Conservation (phyloP, 345 rosid species). For the Crucihimalaya himalaica region DNA sequence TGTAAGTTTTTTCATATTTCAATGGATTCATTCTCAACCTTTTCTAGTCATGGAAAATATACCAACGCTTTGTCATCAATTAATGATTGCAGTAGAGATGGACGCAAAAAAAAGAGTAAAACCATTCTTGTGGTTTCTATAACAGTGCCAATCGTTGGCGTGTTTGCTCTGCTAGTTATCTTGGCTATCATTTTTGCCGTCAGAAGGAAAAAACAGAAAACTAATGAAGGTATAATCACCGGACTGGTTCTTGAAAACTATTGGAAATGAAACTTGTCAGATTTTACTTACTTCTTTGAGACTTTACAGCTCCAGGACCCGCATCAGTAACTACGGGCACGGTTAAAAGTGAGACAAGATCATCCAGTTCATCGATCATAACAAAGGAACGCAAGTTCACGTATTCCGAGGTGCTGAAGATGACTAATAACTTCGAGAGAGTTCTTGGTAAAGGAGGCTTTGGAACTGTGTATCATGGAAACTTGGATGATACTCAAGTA, state of each 20-base stretch:
- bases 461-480: constrained; percentile 43
- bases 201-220: not conserved
- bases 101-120: no score
- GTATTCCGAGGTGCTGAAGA: constrained; percentile 29
- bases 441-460: constrained; percentile 44
- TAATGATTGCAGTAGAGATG: not conserved
- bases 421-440: constrained; percentile 40
- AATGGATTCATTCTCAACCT: not conserved
- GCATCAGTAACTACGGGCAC: not conserved
- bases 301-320: not conserved
- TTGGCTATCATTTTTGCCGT: constrained; percentile 8
- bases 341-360: not conserved
- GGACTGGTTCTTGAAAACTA: not conserved
- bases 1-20: constrained; percentile 11
- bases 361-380: constrained; percentile 15
- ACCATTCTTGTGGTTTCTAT: constrained; percentile 19
- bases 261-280: not conserved
- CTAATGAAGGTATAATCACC: not conserved
- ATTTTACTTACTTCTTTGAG: not conserved
- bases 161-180: constrained; percentile 19
- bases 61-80: no score
- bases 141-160: constrained; percentile 12
- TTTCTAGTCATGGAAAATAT: not conserved
- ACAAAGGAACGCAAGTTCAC: constrained; percentile 35
- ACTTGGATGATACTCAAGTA: constrained; percentile 38